Percentiles rank a stretch among this genome's conserved stretches.
Conservation (phyloP, 2,329 filamentous ascomycete genomes). For the Knufia petricola region DNA sequence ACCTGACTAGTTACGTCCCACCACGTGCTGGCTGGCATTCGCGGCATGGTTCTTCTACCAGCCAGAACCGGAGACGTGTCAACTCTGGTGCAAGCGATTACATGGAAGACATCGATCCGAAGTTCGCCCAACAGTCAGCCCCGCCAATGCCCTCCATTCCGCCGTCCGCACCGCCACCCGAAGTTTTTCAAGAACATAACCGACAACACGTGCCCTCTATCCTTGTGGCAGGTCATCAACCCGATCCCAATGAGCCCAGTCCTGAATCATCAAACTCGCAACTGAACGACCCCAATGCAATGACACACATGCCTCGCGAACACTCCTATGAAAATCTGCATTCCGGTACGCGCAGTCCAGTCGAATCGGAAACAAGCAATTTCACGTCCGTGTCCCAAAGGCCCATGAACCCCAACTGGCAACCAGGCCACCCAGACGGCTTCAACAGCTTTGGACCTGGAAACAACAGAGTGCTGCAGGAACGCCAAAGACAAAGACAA, state of each 20-base stretch:
- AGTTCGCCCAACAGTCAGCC: conserved; percentile 51
- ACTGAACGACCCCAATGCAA: background rate
- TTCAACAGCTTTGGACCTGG: conserved; percentile 32
- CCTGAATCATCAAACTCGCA: conserved; percentile 15
- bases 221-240: conserved; percentile 29
- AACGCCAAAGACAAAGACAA: conserved; percentile 35
- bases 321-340: conserved; percentile 54
- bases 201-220: conserved; percentile 27
- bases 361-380: conserved; percentile 67
- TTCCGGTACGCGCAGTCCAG: conserved; percentile 58
- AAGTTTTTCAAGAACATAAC: background rate
- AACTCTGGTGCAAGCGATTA: conserved; percentile 44
- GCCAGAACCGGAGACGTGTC: conserved; percentile 15
- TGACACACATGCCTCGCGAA: conserved; percentile 10
- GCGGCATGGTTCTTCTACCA: conserved; percentile 13
- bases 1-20: conserved; percentile 32
- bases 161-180: conserved; percentile 25
- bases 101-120: conserved; percentile 89
- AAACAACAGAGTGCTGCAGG: background rate
- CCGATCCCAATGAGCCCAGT: conserved; percentile 2
- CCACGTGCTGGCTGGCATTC: conserved; percentile 35
- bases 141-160: conserved; percentile 17
- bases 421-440: conserved; percentile 40
- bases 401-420: conserved; percentile 81
- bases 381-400: conserved; percentile 89